A percentile compares a stretch with the other conserved stretches of the same genome.
These are phyloP conservation scores for Agaricales sp. DNA, from an alignment of 1,284 basidiomycete species.

Conservation along the genomic window DNA sequence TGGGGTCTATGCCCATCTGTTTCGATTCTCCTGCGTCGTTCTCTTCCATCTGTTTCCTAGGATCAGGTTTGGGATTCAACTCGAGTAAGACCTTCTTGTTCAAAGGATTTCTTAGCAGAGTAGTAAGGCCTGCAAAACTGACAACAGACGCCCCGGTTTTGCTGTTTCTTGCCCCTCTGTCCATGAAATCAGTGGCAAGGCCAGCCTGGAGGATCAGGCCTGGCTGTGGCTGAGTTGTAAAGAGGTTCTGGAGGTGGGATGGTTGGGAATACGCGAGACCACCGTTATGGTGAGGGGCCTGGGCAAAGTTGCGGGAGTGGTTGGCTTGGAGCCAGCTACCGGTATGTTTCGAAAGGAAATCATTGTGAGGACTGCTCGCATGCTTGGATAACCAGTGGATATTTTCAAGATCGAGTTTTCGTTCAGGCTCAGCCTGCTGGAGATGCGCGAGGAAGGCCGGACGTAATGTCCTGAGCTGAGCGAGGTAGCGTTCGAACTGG, in stretches of 20 bases:
- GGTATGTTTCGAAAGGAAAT: conserved; percentile 26
- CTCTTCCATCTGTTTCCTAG: too few relatives aligned
- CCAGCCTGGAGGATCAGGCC: not conserved
- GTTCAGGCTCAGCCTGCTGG: conserved; percentile 12
- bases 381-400: conserved; percentile 23
- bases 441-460: conserved; percentile 43
- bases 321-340: conserved; percentile 19
- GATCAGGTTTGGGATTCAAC: too few relatives aligned
- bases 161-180: not conserved
- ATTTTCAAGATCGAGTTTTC: not conserved
- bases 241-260: conserved; percentile 39
- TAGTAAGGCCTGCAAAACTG: not conserved
- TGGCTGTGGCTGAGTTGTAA: conserved; percentile 22
- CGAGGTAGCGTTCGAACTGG: conserved; percentile 50
- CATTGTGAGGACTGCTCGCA: conserved; percentile 16
- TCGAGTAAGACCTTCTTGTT: not conserved
- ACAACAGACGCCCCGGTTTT: not conserved
- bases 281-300: conserved; percentile 51
- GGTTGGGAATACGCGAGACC: conserved; percentile 51
- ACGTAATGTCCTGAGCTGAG: conserved; percentile 41
- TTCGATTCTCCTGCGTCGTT: not conserved
- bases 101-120: not conserved
- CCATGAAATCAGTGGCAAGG: not conserved
- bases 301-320: conserved; percentile 38
- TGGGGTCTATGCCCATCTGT: not conserved